A percentile compares a stretch with the other conserved stretches of the same genome.
These are phyloP conservation scores for Rickenella mellea DNA, from an alignment of 768 basidiomycete genomes.

Conservation along the genomic window DNA sequence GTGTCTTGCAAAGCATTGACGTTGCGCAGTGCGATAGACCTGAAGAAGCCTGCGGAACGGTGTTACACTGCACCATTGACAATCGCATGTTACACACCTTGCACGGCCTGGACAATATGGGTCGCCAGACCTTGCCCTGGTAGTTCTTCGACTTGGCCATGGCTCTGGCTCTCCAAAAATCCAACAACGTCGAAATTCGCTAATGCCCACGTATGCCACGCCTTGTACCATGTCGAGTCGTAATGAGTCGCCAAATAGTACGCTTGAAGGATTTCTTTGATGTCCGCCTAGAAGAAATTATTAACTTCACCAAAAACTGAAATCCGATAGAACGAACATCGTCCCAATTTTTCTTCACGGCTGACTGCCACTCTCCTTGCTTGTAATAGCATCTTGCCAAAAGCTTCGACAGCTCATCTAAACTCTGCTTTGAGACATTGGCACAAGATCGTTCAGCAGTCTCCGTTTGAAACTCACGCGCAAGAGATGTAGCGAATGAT, in stretches of 20 bases:
- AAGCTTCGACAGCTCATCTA: slow-evolving; percentile 64
- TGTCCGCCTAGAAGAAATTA: slow-evolving; percentile 49
- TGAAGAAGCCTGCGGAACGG: slow-evolving; percentile 92
- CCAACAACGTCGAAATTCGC: slow-evolving; percentile 92
- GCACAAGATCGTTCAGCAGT: slow-evolving; percentile 37
- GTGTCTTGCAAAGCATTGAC: slow-evolving; percentile 93
- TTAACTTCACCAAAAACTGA: slow-evolving; percentile 8
- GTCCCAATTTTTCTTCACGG: slow-evolving; percentile 74
- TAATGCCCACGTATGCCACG: slow-evolving; percentile 98
- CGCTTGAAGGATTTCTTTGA: slow-evolving; percentile 73
- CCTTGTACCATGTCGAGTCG: slow-evolving; percentile 97
- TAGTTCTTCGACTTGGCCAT: slow-evolving; percentile 45
- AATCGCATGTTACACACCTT: slow-evolving; percentile 42
- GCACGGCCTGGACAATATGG: slow-evolving; percentile 89
- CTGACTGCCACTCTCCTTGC: slow-evolving; percentile 88
- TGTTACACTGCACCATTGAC: slow-evolving; percentile 4
- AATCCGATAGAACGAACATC: slow-evolving; percentile 39
- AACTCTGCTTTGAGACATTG: slow-evolving; percentile 43
- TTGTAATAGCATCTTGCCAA: slow-evolving; percentile 97
- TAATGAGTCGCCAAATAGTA: slow-evolving; percentile 85
- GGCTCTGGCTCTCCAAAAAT: slow-evolving; percentile 61
- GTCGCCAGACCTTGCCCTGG: slow-evolving; percentile 57
- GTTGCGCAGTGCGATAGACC: slow-evolving; percentile 83
- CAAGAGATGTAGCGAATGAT: slow-evolving; percentile 69
- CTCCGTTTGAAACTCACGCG: slow-evolving; percentile 64